Conservation (phyloP, 495 filamentous ascomycete genomes). For the Pyronema domesticum region DNA sequence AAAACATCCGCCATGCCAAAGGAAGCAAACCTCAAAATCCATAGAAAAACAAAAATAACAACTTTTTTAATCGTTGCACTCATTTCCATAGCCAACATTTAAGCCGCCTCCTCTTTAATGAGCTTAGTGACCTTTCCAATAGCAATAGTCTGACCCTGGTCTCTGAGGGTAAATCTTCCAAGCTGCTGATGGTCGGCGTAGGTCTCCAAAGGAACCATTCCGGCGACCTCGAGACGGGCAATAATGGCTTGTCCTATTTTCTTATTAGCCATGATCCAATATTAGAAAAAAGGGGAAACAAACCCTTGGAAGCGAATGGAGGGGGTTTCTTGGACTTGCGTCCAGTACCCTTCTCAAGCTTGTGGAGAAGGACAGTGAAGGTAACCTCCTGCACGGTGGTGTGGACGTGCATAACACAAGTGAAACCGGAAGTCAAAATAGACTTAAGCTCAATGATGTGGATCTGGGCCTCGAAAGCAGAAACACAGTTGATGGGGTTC, state of each 20-base stretch:
- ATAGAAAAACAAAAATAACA: too few relatives aligned
- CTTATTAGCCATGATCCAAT: background rate
- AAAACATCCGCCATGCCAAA: too few relatives aligned
- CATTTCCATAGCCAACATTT: too few relatives aligned
- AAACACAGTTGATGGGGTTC: conserved; percentile 78
- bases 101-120: conserved; percentile 27
- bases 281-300: conserved; percentile 28
- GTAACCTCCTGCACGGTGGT: conserved; percentile 93
- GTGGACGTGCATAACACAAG: conserved; percentile 75
- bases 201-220: conserved; percentile 74
- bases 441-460: conserved; percentile 84
- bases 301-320: conserved; percentile 77
- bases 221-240: conserved; percentile 70
- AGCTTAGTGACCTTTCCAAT: conserved; percentile 94
- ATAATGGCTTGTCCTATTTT: conserved; percentile 44
- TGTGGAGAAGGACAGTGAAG: conserved; percentile 70
- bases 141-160: conserved; percentile 94
- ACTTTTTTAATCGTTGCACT: too few relatives aligned
- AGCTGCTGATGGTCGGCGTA: conserved; percentile 91
- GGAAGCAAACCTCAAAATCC: too few relatives aligned
- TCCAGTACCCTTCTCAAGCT: conserved; percentile 88
- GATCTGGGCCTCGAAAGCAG: conserved; percentile 88
- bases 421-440: conserved; percentile 81
- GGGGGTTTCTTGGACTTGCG: conserved; percentile 84
- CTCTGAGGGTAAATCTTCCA: conserved; percentile 84